Conservation (phyloP, 805 yeast species). For the Zygotorulaspora chibaensis region DNA sequence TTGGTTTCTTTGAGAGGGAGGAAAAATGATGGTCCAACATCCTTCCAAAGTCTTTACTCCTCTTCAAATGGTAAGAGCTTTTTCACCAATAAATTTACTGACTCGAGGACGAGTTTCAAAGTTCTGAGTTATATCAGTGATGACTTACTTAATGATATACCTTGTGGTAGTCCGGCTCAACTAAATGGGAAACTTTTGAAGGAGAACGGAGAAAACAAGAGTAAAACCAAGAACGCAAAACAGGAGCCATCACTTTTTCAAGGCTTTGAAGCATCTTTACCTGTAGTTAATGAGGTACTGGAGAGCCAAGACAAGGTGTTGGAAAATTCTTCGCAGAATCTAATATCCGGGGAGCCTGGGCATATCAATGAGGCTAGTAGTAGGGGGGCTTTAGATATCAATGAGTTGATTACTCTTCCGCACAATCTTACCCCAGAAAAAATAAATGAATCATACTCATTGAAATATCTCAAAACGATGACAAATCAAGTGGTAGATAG, state of each 20-base stretch:
- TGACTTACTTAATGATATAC: slow-evolving; percentile 54
- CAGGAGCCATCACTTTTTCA: slow-evolving; percentile 54
- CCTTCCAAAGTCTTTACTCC: slow-evolving; percentile 31
- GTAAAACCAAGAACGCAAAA: slow-evolving; percentile 11
- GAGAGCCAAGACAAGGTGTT: slow-evolving; percentile 25
- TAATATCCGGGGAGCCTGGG: slow-evolving; percentile 8
- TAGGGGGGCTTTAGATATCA: slow-evolving; percentile 15
- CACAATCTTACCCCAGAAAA: slow-evolving; percentile 40
- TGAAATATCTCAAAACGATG: slow-evolving; percentile 36
- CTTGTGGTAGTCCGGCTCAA: slow-evolving; percentile 22
- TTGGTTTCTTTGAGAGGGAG: slow-evolving; percentile 13
- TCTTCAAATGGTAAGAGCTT: slow-evolving; percentile 34
- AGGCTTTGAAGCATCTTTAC: slow-evolving; percentile 60
- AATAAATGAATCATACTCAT: slow-evolving; percentile 42
- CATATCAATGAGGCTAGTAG: slow-evolving; percentile 23
- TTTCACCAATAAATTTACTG: slow-evolving; percentile 37
- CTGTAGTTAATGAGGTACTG: slow-evolving; percentile 46
- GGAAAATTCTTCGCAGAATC: slow-evolving; percentile 19
- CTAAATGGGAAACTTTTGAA: slow-evolving; percentile 9
- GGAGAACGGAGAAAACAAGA: slow-evolving; percentile 12
- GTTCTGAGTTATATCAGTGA: slow-evolving; percentile 56
- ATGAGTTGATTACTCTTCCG: slow-evolving; percentile 34
- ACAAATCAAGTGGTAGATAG: slow-evolving; percentile 41
- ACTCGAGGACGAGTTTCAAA: slow-evolving; percentile 42
- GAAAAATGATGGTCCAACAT: slow-evolving; percentile 11